Percentiles rank a stretch among this genome's conserved stretches.
Evolutionary conservation across 306 rosid species (phyloP).

Genomic region (Carpinus fangiana): DNA sequence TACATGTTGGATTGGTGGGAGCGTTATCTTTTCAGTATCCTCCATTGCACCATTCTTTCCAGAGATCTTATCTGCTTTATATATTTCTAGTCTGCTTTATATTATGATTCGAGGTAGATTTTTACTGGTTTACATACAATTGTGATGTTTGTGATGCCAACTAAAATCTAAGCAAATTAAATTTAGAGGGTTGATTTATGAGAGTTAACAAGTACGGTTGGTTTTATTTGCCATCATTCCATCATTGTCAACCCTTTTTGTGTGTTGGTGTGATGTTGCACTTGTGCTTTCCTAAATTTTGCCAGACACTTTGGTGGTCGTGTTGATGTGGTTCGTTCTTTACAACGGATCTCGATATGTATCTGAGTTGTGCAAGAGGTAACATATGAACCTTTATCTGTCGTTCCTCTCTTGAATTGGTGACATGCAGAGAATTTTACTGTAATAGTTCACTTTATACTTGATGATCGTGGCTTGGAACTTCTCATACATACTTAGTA

Average conservation of each 20-base stretch:
- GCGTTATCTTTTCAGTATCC: conserved; percentile 91
- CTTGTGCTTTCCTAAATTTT: conserved; percentile 42
- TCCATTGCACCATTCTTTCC: conserved; percentile 13
- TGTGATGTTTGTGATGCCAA: background rate
- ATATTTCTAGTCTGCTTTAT: background rate
- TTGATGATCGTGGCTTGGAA: background rate
- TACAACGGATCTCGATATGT: conserved; percentile 51
- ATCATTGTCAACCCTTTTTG: background rate
- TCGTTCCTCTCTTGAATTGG: background rate
- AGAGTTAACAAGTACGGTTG: background rate
- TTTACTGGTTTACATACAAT: background rate
- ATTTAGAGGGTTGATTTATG: background rate
- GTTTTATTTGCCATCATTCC: conserved; percentile 4
- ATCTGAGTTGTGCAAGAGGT: conserved; percentile 67
- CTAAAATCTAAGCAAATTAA: background rate
- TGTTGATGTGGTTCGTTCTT: conserved; percentile 73
- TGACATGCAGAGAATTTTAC: background rate
- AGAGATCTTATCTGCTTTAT: conserved; percentile 23
- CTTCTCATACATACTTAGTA: background rate
- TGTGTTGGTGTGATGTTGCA: conserved; percentile 17
- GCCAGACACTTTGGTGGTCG: conserved; percentile 63
- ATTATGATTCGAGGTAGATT: background rate
- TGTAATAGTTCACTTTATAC: background rate
- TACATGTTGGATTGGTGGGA: conserved; percentile 99
- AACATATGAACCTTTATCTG: conserved; percentile 2